Percentiles rank a stretch among this genome's conserved stretches.
phyloP scores from a whole-genome alignment of 305 asterid genomes.

The Salvia sclarea region DNA sequence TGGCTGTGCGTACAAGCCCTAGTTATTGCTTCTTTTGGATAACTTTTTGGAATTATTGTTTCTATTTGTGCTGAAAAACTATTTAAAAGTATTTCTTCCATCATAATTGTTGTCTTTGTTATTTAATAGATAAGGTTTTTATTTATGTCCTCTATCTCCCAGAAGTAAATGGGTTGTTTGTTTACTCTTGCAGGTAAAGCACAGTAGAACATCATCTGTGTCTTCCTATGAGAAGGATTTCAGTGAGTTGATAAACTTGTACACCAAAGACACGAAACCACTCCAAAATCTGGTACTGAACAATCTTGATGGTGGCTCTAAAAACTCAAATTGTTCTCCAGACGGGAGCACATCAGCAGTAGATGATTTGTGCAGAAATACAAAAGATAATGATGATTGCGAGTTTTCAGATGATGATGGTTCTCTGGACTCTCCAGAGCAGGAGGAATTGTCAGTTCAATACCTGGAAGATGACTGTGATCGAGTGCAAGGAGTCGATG shows the following conservation, averaged over 20 bases:
- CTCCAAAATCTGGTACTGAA: slow-evolving; percentile 27
- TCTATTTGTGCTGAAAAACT: background rate
- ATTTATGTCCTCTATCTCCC: slow-evolving; percentile 2
- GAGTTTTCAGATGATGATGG: slow-evolving; percentile 52
- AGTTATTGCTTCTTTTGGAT: slow-evolving; percentile 2
- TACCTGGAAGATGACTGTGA: slow-evolving; percentile 70
- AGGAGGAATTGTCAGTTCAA: slow-evolving; percentile 59
- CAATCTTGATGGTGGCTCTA: slow-evolving; percentile 39
- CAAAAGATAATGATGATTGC: slow-evolving; percentile 33
- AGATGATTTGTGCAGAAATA: slow-evolving; percentile 28
- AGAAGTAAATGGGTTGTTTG: slow-evolving; percentile 15
- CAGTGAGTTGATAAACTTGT: slow-evolving; percentile 45
- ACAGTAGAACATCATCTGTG: slow-evolving; percentile 59
- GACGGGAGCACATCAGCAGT: slow-evolving; percentile 35
- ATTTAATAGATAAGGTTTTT: background rate
- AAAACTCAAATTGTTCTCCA: slow-evolving; percentile 28
- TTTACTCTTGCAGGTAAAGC: slow-evolving; percentile 57
- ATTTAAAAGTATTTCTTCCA: background rate
- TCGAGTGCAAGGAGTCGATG: slow-evolving; percentile 53
- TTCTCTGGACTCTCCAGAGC: slow-evolving; percentile 34
- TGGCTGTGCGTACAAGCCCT: slow-evolving; percentile 12
- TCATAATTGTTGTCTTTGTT: background rate
- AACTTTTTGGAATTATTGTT: background rate
- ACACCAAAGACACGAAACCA: slow-evolving; percentile 41
- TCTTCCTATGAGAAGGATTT: slow-evolving; percentile 65